Percentiles rank a stretch among this genome's conserved stretches.
These are phyloP conservation scores for Amauroascus verrucosus DNA, from an alignment of 2,329 filamentous ascomycete species.

Conservation along the genomic window DNA sequence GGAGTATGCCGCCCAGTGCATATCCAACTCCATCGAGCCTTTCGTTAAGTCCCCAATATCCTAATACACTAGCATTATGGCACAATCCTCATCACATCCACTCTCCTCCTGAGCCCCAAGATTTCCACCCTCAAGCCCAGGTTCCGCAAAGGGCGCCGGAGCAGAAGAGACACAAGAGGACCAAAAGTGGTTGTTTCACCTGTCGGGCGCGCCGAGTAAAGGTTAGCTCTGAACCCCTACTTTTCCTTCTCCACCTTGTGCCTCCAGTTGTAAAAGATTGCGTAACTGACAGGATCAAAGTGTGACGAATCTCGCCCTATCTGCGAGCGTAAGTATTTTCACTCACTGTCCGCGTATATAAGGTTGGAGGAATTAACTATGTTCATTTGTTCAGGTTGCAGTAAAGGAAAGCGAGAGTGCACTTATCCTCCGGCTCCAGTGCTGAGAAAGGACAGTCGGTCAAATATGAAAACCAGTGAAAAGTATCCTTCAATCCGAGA, in stretches of 20 bases:
- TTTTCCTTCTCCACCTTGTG: neutral
- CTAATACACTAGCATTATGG: constrained; percentile 38
- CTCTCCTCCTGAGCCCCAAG: constrained; percentile 20
- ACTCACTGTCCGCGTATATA: constrained; percentile 8
- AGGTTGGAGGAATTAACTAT: neutral
- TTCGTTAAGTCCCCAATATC: constrained; percentile 20
- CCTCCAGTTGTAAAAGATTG: neutral
- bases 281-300: constrained; percentile 36
- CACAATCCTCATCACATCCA: constrained; percentile 25
- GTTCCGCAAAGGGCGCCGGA: constrained; percentile 37
- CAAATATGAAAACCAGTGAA: constrained; percentile 35
- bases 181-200: constrained; percentile 86
- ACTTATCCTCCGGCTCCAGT: constrained; percentile 63
- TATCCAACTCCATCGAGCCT: neutral
- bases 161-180: constrained; percentile 84
- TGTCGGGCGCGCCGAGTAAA: constrained; percentile 82
- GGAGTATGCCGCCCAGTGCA: neutral
- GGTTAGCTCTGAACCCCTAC: constrained; percentile 29
- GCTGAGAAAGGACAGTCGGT: constrained; percentile 34
- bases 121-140: neutral
- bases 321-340: constrained; percentile 56
- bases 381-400: constrained; percentile 35
- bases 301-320: constrained; percentile 83
- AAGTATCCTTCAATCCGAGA: constrained; percentile 33
- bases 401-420: constrained; percentile 84